These are phyloP conservation scores for Penicillium bialowiezense DNA, from an alignment of 495 filamentous ascomycete genomes.

Conservation along the genomic window DNA sequence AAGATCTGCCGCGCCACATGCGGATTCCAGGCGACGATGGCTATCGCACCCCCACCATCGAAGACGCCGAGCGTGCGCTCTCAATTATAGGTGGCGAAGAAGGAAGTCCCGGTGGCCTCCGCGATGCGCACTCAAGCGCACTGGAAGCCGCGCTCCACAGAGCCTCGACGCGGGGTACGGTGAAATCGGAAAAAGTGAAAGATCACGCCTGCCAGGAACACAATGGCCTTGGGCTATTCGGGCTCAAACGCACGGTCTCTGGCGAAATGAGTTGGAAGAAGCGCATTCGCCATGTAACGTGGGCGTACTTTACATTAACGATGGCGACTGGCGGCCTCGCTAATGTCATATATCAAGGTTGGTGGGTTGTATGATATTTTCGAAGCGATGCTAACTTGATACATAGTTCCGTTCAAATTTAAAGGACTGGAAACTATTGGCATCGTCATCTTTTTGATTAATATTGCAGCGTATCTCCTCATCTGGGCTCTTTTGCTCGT, in stretches of 20 bases:
- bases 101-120: conserved; percentile 13
- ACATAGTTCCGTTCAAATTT: conserved; percentile 65
- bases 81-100: conserved; percentile 5
- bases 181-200: not conserved
- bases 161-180: conserved; percentile 19
- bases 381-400: too few relatives aligned
- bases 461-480: conserved; percentile 67
- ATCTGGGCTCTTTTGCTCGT: conserved; percentile 65
- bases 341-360: conserved; percentile 71
- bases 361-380: not conserved
- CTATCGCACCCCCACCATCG: conserved; percentile 49
- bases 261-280: conserved; percentile 41
- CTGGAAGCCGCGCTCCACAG: conserved; percentile 26
- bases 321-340: conserved; percentile 86
- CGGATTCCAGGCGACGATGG: conserved; percentile 45
- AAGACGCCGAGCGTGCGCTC: conserved; percentile 39
- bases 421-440: conserved; percentile 69
- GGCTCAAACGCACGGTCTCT: conserved; percentile 5
- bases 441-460: conserved; percentile 70
- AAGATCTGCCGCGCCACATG: conserved; percentile 37
- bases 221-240: conserved; percentile 7
- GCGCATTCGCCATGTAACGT: conserved; percentile 52
- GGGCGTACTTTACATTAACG: conserved; percentile 71
- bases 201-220: conserved; percentile 6
- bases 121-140: conserved; percentile 34